Percentiles rank a stretch among this genome's conserved stretches.
phyloP scores from a whole-genome alignment of 768 basidiomycete genomes.

The Mycena olivaceomarginata region DNA sequence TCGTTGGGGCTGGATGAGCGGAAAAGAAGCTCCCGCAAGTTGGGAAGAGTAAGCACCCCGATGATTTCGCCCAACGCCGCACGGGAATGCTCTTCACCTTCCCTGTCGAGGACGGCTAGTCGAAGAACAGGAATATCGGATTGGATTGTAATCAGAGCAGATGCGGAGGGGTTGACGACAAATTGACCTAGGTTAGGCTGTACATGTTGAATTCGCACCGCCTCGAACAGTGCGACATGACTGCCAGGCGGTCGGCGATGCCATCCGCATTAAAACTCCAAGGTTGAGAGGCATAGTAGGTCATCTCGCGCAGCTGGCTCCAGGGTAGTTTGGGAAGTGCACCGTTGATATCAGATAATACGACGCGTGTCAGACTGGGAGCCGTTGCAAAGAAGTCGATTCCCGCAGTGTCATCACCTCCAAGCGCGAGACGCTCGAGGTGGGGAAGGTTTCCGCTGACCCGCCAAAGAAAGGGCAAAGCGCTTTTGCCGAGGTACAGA shows the following conservation, averaged over 20 bases:
- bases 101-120: not conserved
- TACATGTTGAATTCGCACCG: not conserved
- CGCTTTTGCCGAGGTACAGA: not conserved
- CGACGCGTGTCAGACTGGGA: not conserved
- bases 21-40: not conserved
- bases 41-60: not conserved
- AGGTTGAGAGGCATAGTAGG: not conserved
- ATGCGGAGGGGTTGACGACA: not conserved
- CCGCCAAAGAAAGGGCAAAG: not conserved
- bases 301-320: slow-evolving; percentile 1
- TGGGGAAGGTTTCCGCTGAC: not conserved
- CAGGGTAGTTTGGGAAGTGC: not conserved
- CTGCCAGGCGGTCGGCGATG: not conserved
- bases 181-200: not conserved
- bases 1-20: not conserved
- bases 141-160: not conserved
- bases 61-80: not conserved
- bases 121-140: not conserved
- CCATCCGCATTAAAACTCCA: too few species aligned
- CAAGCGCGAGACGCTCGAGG: not conserved
- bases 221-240: not conserved
- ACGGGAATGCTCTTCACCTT: not conserved
- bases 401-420: not conserved
- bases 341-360: not conserved
- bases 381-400: not conserved